Base-by-base conservation (phyloP, 306 rosid genomes). In the Citrullus amarus region DNA sequence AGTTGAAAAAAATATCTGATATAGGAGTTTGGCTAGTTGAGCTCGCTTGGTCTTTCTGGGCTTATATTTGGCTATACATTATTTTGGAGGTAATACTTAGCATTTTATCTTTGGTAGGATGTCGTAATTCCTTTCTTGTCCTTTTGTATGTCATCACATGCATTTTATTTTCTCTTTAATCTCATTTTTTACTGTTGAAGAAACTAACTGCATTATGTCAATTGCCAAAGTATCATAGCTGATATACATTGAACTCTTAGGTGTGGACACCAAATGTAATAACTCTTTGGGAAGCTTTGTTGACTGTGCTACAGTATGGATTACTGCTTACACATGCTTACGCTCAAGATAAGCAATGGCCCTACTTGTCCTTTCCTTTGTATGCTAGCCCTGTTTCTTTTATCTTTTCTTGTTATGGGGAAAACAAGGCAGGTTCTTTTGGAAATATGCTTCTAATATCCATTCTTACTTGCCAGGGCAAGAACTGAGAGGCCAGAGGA, bases 301-400 rank as follows among this genome's bases (percentile, higher is more conserved):
- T 92, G 88, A 95, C 98, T 16, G 97, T 92, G 36, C 80, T 91
- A 51, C 96, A 89, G 79, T 95, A 89, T 80, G 98, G 92, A 73
- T 85, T 92, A 80, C 85, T 95, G 81, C 86, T 95, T 85, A 88
- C 66, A 51, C 97, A 92, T 87, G 98, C 98, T 78, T 94, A 95
- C 86, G 97, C 96, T 81, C 98, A 95, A 86, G 98, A 95, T 87
- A 92, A 89, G 88, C 92, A 85, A n/a, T 92, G 97, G 98, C 97
- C 92, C 44, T 91, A 89, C 87, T 25, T 95, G 73, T 91, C 98
- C 78, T 83, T 95, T 78, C 97, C 97, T 22, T 57, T 91, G 97
- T 95, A 90, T 82, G 65, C 36, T 57, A 62, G 28, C 50, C 41
- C 58, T 82, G 65, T 61, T 68, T 66, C 75, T 32, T 63, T 22